These are phyloP conservation scores for Penicillium occitanis DNA, from an alignment of 2,329 filamentous ascomycete genomes.

Conservation along the genomic window DNA sequence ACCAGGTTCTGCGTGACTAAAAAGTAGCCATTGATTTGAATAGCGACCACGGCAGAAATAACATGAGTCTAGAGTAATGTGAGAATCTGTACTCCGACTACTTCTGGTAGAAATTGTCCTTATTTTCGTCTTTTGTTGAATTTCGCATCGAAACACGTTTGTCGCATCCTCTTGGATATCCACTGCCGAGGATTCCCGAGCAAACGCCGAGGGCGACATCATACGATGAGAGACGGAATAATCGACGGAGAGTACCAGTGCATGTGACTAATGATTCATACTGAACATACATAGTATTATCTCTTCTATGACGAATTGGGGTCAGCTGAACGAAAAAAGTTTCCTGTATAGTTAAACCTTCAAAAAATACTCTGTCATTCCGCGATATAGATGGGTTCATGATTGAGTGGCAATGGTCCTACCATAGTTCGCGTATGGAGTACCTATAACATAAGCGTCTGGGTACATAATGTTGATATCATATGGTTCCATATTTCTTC, in stretches of 20 bases:
- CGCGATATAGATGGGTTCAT: not conserved
- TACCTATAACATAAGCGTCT: not conserved
- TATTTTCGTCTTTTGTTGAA: no score
- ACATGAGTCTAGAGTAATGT: not conserved
- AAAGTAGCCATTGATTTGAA: not conserved
- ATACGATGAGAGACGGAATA: not conserved
- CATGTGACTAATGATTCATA: not conserved
- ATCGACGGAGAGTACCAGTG: not conserved
- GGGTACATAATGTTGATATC: not conserved
- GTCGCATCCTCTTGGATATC: not conserved
- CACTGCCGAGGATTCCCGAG: not conserved
- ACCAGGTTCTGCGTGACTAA: not conserved
- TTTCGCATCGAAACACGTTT: not conserved
- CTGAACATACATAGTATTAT: no score
- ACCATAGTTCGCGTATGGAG: not conserved
- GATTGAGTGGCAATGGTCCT: not conserved
- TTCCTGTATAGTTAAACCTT: no score
- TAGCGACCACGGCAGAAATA: not conserved
- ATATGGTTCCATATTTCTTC: constrained; percentile 5
- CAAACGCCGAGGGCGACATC: not conserved
- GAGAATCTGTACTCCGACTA: not conserved
- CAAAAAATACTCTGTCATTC: not conserved
- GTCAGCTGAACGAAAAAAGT: not conserved
- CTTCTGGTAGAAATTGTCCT: not conserved
- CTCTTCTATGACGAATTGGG: not conserved